These are phyloP conservation scores for Exophiala dermatitidis DNA, from an alignment of 2,329 filamentous ascomycete species.

Conservation along the genomic window DNA sequence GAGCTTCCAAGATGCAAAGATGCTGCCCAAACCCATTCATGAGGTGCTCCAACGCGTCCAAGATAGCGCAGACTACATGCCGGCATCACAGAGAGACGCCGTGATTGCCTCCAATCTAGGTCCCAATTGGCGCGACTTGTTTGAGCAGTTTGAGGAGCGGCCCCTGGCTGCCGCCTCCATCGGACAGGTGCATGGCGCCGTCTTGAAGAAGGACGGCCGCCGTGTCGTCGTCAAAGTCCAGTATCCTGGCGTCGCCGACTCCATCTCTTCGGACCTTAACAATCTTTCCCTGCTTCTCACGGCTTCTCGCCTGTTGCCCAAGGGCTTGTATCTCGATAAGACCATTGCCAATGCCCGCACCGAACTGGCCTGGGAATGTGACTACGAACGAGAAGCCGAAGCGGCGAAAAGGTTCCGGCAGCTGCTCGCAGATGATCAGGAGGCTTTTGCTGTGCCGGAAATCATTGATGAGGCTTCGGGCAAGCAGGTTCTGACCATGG, in stretches of 20 bases:
- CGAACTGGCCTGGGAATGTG: constrained; percentile 94
- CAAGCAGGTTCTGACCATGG: constrained; percentile 83
- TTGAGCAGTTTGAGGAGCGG: constrained; percentile 75
- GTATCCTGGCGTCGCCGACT: constrained; percentile 91
- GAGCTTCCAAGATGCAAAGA: constrained; percentile 94
- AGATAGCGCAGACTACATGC: constrained; percentile 97
- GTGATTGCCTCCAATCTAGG: constrained; percentile 76
- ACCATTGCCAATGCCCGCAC: constrained; percentile 91
- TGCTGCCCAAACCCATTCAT: constrained; percentile 80
- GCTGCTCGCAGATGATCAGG: constrained; percentile 66
- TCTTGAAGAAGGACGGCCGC: constrained; percentile 60
- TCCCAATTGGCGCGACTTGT: constrained; percentile 74
- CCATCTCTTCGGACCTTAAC: constrained; percentile 92
- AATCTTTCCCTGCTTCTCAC: constrained; percentile 87
- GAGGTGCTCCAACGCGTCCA: constrained; percentile 89
- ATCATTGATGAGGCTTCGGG: constrained; percentile 74
- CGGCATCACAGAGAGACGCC: constrained; percentile 79
- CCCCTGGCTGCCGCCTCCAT: constrained; percentile 95
- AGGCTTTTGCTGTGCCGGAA: constrained; percentile 70
- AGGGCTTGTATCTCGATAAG: constrained; percentile 88
- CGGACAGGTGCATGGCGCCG: constrained; percentile 86
- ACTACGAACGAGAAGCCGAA: constrained; percentile 82
- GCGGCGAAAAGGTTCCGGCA: constrained; percentile 69
- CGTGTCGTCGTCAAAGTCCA: constrained; percentile 92
- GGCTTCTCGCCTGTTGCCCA: constrained; percentile 81